Base-by-base conservation (phyloP, 2,329 filamentous ascomycete species). In the Fusarium avenaceum region DNA sequence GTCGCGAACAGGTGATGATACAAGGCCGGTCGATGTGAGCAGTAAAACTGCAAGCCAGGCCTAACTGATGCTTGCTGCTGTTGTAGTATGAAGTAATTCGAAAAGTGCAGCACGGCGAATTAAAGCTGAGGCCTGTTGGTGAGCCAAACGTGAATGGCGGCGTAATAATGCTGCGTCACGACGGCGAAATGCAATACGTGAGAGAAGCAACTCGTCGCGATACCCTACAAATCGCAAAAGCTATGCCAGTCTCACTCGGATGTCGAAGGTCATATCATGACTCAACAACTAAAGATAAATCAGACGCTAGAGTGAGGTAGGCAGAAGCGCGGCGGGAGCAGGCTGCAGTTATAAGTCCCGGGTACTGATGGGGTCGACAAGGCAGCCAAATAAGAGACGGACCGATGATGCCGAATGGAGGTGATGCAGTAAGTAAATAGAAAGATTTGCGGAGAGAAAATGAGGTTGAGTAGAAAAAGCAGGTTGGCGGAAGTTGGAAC, bases 251-350 rank as follows among this genome's bases (percentile, higher is more conserved):
- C 65, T 72, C 59, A 64, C 72, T 73, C 68, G 72, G 57, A 70
- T 51, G 61, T 61, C 57, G 48, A 49, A 68, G 58, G 58, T 73
- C 69, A 69, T 72, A 76, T 71, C 74, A 76, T 76, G 74, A 74
- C 72, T 76, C 60, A 65, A 63, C 56, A 59, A 55, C 19, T 62
- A 33, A 50, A 57, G 48, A 43, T 56, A 67, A 52, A 59, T 61
- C 60, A 53, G 53, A 43, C 55, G 53, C 65, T 72, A 72, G 47
- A 56, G 43, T 28, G 43, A 44, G 32, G 30, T 42, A 71, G 69
- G 69, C 56, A 70, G 68, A 55, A 57, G 44, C 49, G 46, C 42
- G 44, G 46, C 20, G 56, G 47, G 48, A 46, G 55, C 45, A 68
- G 71, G 70, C 67, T 68, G 58, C 62, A 65, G 63, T 65, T 43